phyloP scores from a whole-genome alignment of 2,329 filamentous ascomycete genomes.

The Chaetomiaceae sp. region DNA sequence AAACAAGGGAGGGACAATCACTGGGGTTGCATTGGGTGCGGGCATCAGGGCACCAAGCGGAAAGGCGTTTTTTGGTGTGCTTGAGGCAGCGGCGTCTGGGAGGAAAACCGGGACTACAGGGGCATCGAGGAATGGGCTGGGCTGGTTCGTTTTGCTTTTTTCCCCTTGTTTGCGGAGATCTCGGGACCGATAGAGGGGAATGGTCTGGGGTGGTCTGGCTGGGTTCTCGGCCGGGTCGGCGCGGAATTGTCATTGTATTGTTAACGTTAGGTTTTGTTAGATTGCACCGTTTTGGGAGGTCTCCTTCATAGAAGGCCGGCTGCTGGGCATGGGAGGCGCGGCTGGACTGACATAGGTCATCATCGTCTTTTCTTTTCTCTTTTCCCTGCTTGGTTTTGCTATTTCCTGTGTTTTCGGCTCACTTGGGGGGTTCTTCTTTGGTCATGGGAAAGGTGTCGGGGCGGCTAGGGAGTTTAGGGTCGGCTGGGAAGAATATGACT shows the following conservation, averaged over 20 bases:
- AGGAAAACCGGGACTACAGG: neutral
- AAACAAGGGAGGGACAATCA: no score
- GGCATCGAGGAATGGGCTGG: neutral
- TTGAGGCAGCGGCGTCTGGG: neutral
- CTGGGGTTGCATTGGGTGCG: neutral
- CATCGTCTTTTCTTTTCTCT: neutral
- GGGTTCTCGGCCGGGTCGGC: neutral
- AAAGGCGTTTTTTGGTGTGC: neutral
- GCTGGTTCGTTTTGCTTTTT: no score
- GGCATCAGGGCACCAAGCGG: neutral
- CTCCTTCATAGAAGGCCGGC: neutral
- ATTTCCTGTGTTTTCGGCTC: neutral
- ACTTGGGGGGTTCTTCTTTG: neutral
- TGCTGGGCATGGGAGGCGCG: neutral
- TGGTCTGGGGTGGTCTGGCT: neutral
- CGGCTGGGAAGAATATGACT: no score
- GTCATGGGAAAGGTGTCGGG: neutral
- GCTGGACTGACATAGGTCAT: neutral
- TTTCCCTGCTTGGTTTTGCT: neutral
- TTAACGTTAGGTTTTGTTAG: conserved; percentile 13
- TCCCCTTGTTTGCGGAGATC: neutral
- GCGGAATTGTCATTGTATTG: neutral
- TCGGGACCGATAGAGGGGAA: neutral
- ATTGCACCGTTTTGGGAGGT: conserved; percentile 4
- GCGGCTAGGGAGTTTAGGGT: neutral